Conservation (phyloP, 352 stramenopile species). For the Phytopythium ostracodes region DNA sequence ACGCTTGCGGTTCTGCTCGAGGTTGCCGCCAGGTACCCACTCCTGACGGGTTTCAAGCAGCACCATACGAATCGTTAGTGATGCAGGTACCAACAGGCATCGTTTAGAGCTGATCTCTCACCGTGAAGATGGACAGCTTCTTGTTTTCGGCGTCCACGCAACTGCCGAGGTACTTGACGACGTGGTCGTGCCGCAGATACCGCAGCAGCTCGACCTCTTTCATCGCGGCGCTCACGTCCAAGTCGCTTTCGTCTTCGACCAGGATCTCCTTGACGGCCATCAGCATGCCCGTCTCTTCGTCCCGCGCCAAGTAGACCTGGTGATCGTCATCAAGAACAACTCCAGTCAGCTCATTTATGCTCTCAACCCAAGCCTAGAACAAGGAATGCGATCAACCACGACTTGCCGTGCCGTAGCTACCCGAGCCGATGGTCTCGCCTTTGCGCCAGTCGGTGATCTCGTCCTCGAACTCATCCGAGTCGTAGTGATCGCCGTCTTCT, state of each 20-base stretch:
- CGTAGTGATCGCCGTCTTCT: slow-evolving; percentile 26
- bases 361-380: no score
- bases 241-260: slow-evolving; percentile 35
- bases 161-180: slow-evolving; percentile 91
- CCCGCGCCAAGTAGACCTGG: slow-evolving; percentile 89
- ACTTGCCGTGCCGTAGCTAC: slow-evolving; percentile 57
- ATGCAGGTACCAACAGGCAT: no score
- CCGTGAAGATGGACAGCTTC: slow-evolving; percentile 87
- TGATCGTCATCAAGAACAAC: background rate
- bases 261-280: slow-evolving; percentile 79
- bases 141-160: slow-evolving; percentile 61
- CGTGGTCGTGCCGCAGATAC: slow-evolving; percentile 86
- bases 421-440: slow-evolving; percentile 49
- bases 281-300: slow-evolving; percentile 84
- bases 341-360: background rate
- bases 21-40: slow-evolving; percentile 83
- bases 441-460: slow-evolving; percentile 57
- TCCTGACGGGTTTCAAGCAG: slow-evolving; percentile 27
- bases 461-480: slow-evolving; percentile 40
- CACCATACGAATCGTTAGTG: background rate
- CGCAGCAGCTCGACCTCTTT: slow-evolving; percentile 88
- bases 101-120: slow-evolving; percentile 5
- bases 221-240: slow-evolving; percentile 32
- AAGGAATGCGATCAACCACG: background rate
- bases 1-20: slow-evolving; percentile 76